Base-by-base conservation (phyloP, 441 rosid species). In the Aquilaria agallochum region DNA sequence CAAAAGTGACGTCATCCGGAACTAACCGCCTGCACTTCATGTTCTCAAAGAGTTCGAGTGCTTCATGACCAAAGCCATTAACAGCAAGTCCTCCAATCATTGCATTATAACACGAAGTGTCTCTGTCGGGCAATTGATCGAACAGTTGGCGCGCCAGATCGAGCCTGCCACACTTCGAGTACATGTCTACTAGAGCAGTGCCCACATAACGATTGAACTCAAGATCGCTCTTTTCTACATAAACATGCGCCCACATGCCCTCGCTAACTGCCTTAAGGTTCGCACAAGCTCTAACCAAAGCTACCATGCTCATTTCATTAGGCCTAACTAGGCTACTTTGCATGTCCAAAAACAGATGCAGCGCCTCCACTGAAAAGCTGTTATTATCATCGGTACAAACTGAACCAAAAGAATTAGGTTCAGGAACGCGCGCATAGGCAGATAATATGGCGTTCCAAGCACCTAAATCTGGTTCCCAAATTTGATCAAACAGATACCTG, bases 201-300 rank as follows among this genome's bases (percentile, higher is more conserved):
- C 75, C 92, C 6, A 83, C 76, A 51, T 72, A 82, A 62, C 75
- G 59, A 57, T 85, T 82, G 5, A 88, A 64, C 59, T 20, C 66
- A 9, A 88, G 67, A 60, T 57, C 62, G 51, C 34, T 53, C 72
- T 67, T 85, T n/a, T 75, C 31, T 7, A 82, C 67, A 77, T 82
- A 84, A 9, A 48, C 75, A 78, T 88, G 92, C 44, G 78, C 80
- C 88, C 92, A 80, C 2, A 50, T 33, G 11, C 92, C 95, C 53
- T 74, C 78, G 58, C 42, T 31, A 31, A 85, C 71, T 8, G 75
- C 79, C 61, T 86, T 85, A 50, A 75, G 58, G 70, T 68, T 68
- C 13, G 92, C 80, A 79, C 87, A 78, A 52, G 88, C 82, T 65
- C 77, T 67, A 11, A 88, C 58, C 15, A 79, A 50, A 73, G 86